Conservation (phyloP, 2,329 filamentous ascomycete genomes). For the Scedosporium boydii region DNA sequence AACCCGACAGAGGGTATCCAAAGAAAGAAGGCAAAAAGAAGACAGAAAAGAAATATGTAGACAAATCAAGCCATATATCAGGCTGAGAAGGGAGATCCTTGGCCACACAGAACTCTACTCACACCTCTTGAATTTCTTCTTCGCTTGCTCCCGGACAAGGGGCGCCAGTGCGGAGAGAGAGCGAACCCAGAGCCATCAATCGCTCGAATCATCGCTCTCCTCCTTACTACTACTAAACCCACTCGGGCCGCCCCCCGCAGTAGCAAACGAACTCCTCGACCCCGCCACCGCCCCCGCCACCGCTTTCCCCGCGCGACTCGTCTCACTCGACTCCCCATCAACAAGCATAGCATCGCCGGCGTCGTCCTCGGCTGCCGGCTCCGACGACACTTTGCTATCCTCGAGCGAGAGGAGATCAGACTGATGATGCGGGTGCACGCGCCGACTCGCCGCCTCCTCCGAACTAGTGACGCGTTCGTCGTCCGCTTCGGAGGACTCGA, state of each 20-base stretch:
- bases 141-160: no score
- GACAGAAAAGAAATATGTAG: no score
- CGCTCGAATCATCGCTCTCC: background rate
- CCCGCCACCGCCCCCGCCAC: background rate
- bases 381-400: background rate
- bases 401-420: background rate
- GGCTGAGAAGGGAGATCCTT: no score
- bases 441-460: slow-evolving; percentile 11
- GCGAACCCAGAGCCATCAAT: background rate
- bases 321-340: background rate
- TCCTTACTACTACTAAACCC: slow-evolving; percentile 3
- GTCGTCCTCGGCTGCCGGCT: background rate
- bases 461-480: slow-evolving; percentile 19
- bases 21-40: no score
- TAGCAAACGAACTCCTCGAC: background rate
- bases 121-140: no score
- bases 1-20: no score
- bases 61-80: no score
- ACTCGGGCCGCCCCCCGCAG: slow-evolving; percentile 2
- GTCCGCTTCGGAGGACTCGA: slow-evolving; percentile 16
- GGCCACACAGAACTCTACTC: no score
- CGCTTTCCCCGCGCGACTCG: background rate
- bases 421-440: background rate
- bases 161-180: no score
- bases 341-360: background rate